These are phyloP conservation scores for Chlorociboria aeruginascens DNA, from an alignment of 495 filamentous ascomycete species.

Conservation along the genomic window DNA sequence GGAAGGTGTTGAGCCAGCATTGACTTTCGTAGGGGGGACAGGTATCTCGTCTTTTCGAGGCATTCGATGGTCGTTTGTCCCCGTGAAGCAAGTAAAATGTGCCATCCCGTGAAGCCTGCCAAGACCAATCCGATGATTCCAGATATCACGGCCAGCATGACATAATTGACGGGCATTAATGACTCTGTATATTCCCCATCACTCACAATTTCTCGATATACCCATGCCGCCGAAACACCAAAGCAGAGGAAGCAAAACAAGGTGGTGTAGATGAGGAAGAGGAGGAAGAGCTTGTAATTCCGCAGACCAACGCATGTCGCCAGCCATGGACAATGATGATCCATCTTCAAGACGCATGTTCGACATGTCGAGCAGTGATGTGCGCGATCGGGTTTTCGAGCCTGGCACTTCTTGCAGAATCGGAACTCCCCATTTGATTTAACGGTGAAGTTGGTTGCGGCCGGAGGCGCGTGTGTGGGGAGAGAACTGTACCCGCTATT, in stretches of 20 bases:
- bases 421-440: slow-evolving; percentile 75
- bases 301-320: slow-evolving; percentile 87
- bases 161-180: slow-evolving; percentile 79
- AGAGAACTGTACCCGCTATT: slow-evolving; percentile 37
- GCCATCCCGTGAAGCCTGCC: slow-evolving; percentile 84
- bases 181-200: slow-evolving; percentile 51
- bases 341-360: slow-evolving; percentile 95
- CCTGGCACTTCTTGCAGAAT: slow-evolving; percentile 96
- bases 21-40: slow-evolving; percentile 60
- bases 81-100: slow-evolving; percentile 65
- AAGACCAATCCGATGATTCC: slow-evolving; percentile 88
- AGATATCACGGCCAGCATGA: slow-evolving; percentile 71
- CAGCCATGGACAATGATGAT: slow-evolving; percentile 97
- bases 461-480: slow-evolving; percentile 32
- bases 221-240: slow-evolving; percentile 56
- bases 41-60: slow-evolving; percentile 86
- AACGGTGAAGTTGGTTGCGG: slow-evolving; percentile 70
- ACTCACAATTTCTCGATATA: slow-evolving; percentile 66
- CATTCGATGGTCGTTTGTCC: slow-evolving; percentile 92
- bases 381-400: slow-evolving; percentile 84
- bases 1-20: slow-evolving; percentile 49
- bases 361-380: slow-evolving; percentile 94
- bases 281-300: slow-evolving; percentile 91
- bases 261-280: slow-evolving; percentile 87
- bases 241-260: slow-evolving; percentile 80